phyloP scores from a whole-genome alignment of 2,329 filamentous ascomycete genomes.

The Fusarium pininemorale region DNA sequence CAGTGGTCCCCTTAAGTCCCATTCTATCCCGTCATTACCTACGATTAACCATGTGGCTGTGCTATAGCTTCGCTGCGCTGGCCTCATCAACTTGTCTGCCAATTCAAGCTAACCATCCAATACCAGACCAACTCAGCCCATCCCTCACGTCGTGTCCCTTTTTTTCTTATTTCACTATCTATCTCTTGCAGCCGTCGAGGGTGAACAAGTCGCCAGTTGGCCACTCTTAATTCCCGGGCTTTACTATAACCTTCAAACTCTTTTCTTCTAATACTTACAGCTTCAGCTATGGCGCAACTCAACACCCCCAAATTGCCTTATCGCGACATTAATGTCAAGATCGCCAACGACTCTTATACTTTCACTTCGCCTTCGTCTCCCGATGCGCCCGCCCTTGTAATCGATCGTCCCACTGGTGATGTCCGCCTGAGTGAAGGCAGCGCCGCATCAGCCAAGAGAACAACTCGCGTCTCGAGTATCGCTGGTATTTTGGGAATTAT shows the following conservation, averaged over 20 bases:
- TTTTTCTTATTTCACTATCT: conserved; percentile 12
- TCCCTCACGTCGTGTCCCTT: conserved; percentile 39
- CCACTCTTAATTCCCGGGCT: conserved; percentile 24
- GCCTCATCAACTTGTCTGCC: conserved; percentile 39
- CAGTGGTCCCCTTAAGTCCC: conserved; percentile 2
- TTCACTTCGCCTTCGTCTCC: conserved; percentile 96
- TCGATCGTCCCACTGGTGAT: conserved; percentile 93
- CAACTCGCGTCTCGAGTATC: conserved; percentile 83
- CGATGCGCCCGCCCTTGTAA: conserved; percentile 83
- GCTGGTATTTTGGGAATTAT: conserved; percentile 94
- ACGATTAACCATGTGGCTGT: conserved; percentile 38
- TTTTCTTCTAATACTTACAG: conserved; percentile 19
- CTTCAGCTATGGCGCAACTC: conserved; percentile 49
- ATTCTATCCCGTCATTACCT: conserved; percentile 15
- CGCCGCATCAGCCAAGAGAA: conserved; percentile 77
- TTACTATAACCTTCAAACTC: conserved; percentile 1
- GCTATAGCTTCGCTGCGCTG: conserved; percentile 44
- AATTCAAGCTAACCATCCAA: conserved; percentile 21
- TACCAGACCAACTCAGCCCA: conserved; percentile 27
- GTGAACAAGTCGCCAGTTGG: conserved; percentile 32
- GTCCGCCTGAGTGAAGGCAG: conserved; percentile 84
- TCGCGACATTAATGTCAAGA: conserved; percentile 96
- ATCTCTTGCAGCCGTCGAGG: conserved; percentile 31
- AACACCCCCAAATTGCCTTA: conserved; percentile 69
- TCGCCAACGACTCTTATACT: conserved; percentile 90